Base-by-base conservation (phyloP, 2,329 filamentous ascomycete genomes). In the Colletotrichum tamarilloi region DNA sequence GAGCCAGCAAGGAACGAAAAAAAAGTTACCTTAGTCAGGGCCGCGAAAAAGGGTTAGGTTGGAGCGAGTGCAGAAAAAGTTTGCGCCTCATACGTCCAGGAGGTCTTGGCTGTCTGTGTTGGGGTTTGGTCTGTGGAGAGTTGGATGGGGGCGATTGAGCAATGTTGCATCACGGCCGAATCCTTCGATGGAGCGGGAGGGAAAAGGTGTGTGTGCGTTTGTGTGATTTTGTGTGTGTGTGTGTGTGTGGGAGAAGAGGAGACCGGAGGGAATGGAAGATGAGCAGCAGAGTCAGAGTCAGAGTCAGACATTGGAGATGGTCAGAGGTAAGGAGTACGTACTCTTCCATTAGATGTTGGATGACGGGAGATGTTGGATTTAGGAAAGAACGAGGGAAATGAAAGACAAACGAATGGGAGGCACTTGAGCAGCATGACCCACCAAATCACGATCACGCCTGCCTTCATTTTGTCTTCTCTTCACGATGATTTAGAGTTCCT, bases 21-120 rank as follows among this genome's bases (percentile, higher is more conserved):
- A 19, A 19, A 42, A 42, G 38, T 42, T 42, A 42, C 38, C 38
- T 42, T 42, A 42, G 35, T 16, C 32, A 35, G 52, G 26, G 49
- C 64, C 53, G 16, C 12, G 46, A 28, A 24, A 42, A 35, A 42
- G 32, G 46, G 1, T 26, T 52, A 60, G 60, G 66, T 35, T 26
- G 55, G 60, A 49, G 58, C 26, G n/a, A 19, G 46, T 24, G 53
- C 16, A 62, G n/a, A 62, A 60, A 62, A 56, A 19, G 24, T 57
- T 46, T 57, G 62, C 52, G 62, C 53, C 62, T 65, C 62, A 65
- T 12, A 65, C 52, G 32, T 55, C 49, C 24, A 56, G 62, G 62
- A 65, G 62, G 66, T 66, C 71, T 71, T 71, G 71, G 71, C 71
- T 26, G 71, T 70, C 67, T 32, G 67, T 73, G 60, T 73, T 70